Evolutionary conservation across 768 basidiomycete genomes (phyloP), one percentile per base, ranked within the genome.

Genomic region (Kwoniella dejecticola): DNA sequence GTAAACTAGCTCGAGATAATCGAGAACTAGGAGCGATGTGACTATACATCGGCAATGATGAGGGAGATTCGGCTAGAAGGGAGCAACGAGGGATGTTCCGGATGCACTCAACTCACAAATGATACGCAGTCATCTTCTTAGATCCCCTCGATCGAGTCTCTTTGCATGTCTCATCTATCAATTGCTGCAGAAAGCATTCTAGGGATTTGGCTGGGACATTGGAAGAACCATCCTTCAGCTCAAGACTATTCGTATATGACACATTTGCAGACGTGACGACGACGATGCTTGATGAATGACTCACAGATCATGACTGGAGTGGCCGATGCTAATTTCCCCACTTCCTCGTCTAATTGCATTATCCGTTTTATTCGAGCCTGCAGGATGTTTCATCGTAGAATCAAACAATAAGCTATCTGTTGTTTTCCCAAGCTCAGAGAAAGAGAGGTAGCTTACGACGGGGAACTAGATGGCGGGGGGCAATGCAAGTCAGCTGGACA

Each of bases 321-420:
- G 26, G 91, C 93, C 76, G 93, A 91, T 2, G 95, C 92, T 30
- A 98, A 91, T 78, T 98, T 98, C 60, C 95, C 95, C 19, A 98
- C 95, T 76, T 98, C 95, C 76, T 98, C 95, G 75, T 98, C 95
- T 77, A 93, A 92, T 82, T 98, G 95, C 91, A 98, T 98, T 57
- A 97, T 96, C 82, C 91, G 90, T 84, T 97, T 98, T 82, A 98
- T 98, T 45, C 95, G 88, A 3, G 95, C 94, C 93, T 95, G 67
- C 3, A 19, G 26, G 19, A 49, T 19, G 3, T 2, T 50, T n/a
- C 12, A 11, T 42, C 8, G 19, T 13, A 42, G 19, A n/a, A 5
- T 19, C 24, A 12, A 48, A 12, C 15, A 12, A 52, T 27, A 13
- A 7, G 17, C n/a, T 42, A 57, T 54, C 60, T 53, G n/a, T 42